phyloP scores from a whole-genome alignment of 2,329 filamentous ascomycete genomes.

The Curvularia spicifera region DNA sequence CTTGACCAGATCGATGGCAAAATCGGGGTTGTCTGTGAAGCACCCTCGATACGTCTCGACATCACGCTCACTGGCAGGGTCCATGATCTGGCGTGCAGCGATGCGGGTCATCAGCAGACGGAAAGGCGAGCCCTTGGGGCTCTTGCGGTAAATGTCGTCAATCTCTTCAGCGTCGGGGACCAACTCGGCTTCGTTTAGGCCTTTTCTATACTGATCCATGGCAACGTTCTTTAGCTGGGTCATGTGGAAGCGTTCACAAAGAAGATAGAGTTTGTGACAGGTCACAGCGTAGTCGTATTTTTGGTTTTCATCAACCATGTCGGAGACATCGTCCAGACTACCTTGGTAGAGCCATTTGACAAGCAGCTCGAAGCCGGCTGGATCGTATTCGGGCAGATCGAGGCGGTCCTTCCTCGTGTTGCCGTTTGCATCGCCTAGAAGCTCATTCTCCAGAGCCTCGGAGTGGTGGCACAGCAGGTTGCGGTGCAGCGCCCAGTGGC shows the following conservation, averaged over 20 bases:
- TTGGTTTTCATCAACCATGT: conserved; percentile 53
- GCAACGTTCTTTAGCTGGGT: conserved; percentile 60
- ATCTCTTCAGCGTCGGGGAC: conserved; percentile 63
- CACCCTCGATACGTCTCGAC: conserved; percentile 58
- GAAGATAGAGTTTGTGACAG: conserved; percentile 60
- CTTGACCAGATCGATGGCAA: conserved; percentile 61
- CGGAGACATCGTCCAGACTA: conserved; percentile 57
- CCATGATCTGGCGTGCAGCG: conserved; percentile 64
- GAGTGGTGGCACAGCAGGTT: conserved; percentile 62
- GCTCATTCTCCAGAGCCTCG: conserved; percentile 51
- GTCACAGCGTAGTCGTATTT: conserved; percentile 63
- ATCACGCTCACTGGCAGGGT: conserved; percentile 58
- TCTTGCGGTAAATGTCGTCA: conserved; percentile 59
- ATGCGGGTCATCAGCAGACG: conserved; percentile 59
- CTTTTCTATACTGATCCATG: conserved; percentile 62
- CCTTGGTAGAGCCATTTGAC: conserved; percentile 65
- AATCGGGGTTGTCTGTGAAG: conserved; percentile 58
- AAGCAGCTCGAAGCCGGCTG: conserved; percentile 60
- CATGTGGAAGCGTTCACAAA: conserved; percentile 60
- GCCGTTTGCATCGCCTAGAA: conserved; percentile 46
- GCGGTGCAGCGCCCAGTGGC: conserved; percentile 60
- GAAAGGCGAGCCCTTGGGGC: conserved; percentile 56
- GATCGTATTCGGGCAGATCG: conserved; percentile 58
- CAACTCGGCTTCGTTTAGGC: conserved; percentile 57
- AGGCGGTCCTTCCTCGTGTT: conserved; percentile 49